Percentiles rank a stretch among this genome's conserved stretches.
Evolutionary conservation across 805 yeast genomes (phyloP).

Genomic region (Kodamaea nitidulidarum): DNA sequence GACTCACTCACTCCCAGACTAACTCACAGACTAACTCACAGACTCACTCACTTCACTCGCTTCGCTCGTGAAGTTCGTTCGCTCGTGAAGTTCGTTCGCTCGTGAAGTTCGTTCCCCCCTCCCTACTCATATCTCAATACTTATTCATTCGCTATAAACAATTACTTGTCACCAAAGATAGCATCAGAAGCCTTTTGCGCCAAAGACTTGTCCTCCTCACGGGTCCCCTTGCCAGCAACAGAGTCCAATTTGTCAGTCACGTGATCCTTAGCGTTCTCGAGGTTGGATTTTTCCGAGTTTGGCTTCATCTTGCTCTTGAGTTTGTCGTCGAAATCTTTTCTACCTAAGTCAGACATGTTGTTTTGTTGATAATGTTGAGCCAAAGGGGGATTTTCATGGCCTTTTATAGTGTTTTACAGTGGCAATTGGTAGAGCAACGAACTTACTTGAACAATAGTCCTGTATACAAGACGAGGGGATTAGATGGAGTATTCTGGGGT

Average conservation of each 20-base stretch:
- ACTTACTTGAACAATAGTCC: too few relatives aligned
- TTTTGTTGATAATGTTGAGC: constrained; percentile 1
- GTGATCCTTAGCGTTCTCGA: constrained; percentile 35
- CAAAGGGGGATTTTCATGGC: neutral
- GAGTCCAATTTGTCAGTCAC: constrained; percentile 35
- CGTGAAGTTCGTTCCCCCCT: too few relatives aligned
- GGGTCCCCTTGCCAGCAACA: constrained; percentile 32
- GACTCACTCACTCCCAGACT: too few relatives aligned
- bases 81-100: too few relatives aligned
- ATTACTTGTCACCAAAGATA: constrained; percentile 30
- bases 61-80: too few relatives aligned
- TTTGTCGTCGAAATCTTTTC: constrained; percentile 40
- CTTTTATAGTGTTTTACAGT: neutral
- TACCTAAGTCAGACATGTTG: constrained; percentile 39
- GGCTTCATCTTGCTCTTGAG: constrained; percentile 35
- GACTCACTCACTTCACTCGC: too few relatives aligned
- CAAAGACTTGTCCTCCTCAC: constrained; percentile 34
- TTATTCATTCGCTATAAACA: too few relatives aligned
- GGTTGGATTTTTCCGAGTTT: constrained; percentile 37
- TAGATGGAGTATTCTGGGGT: neutral
- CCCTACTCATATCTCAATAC: too few relatives aligned
- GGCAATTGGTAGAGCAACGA: neutral
- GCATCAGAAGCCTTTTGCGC: constrained; percentile 43
- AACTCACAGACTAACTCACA: too few relatives aligned
- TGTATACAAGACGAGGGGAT: neutral